Percentiles rank a stretch among this genome's conserved stretches.
These are phyloP conservation scores for Tricholomella constricta DNA, from an alignment of 768 basidiomycete species.

Conservation along the genomic window DNA sequence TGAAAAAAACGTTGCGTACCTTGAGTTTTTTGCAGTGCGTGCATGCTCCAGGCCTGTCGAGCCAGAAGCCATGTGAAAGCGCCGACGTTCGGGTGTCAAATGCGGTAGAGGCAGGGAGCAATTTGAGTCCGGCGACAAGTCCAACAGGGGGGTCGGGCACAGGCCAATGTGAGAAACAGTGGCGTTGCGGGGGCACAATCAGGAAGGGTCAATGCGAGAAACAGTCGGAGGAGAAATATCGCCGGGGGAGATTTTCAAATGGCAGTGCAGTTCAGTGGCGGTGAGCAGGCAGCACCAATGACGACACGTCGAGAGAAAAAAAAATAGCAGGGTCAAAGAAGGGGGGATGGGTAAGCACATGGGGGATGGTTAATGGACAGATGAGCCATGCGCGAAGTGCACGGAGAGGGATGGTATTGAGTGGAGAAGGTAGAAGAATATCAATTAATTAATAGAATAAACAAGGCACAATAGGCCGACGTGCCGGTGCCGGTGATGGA, in stretches of 20 bases:
- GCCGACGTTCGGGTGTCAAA: constrained; percentile 5
- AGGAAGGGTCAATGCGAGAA: neutral
- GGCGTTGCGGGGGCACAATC: constrained; percentile 8
- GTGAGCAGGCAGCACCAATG: neutral
- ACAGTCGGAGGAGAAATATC: constrained; percentile 5
- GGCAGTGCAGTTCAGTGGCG: constrained; percentile 18
- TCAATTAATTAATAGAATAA: neutral
- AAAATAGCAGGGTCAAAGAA: neutral
- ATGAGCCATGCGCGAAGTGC: neutral
- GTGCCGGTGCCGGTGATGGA: too few species aligned
- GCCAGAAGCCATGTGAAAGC: constrained; percentile 3
- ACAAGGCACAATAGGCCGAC: neutral
- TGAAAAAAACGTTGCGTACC: constrained; percentile 44
- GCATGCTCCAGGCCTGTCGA: constrained; percentile 73
- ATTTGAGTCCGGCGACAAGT: constrained; percentile 11
- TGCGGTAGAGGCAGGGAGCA: constrained; percentile 3
- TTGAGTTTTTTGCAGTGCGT: constrained; percentile 87
- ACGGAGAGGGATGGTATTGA: neutral
- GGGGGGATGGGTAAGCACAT: neutral
- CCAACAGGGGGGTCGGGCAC: neutral
- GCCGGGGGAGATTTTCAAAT: constrained; percentile 11
- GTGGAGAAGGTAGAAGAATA: neutral
- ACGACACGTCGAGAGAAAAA: neutral
- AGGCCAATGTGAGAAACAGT: constrained; percentile 4
- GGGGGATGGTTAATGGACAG: neutral